Evolutionary conservation across 192 early-diverging fungal genomes (phyloP).

Genomic region (Oehlia diaphana): DNA sequence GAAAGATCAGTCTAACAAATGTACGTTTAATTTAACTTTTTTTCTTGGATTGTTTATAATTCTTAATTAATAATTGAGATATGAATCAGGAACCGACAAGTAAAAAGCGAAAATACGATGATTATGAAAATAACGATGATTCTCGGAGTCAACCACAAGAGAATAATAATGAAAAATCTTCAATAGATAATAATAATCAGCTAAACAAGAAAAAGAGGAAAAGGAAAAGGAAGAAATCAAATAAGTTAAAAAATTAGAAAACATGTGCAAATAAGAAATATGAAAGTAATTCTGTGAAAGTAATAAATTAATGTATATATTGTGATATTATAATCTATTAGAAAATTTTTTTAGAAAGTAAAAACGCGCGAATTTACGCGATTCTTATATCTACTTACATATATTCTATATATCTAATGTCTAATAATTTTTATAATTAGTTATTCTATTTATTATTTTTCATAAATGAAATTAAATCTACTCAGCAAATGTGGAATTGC

Average conservation of each 20-base stretch:
- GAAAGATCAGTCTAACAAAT: not conserved
- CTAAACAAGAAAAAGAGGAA: not conserved
- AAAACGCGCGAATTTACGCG: no score
- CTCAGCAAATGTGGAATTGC: constrained; percentile 67
- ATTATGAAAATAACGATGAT: not conserved
- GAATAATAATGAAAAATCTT: not conserved
- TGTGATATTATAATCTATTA: not conserved
- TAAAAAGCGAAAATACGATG: not conserved
- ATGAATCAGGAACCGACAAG: not conserved
- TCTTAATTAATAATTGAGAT: not conserved
- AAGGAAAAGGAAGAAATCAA: not conserved
- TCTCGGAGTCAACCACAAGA: not conserved
- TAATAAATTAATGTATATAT: no score
- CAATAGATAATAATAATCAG: not conserved
- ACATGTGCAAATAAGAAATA: not conserved
- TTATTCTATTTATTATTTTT: constrained; percentile 28
- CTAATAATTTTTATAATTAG: not conserved
- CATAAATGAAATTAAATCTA: constrained; percentile 47
- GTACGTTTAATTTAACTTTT: not conserved
- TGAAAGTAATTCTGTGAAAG: not conserved
- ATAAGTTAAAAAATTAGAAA: not conserved
- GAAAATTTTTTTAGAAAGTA: not conserved
- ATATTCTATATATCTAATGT: not conserved
- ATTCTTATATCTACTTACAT: not conserved
- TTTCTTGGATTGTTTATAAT: not conserved